A percentile compares a stretch with the other conserved stretches of the same genome.
These are phyloP conservation scores for Hansenula lynferdii DNA, from an alignment of 1,139 yeast genomes.

Conservation along the genomic window DNA sequence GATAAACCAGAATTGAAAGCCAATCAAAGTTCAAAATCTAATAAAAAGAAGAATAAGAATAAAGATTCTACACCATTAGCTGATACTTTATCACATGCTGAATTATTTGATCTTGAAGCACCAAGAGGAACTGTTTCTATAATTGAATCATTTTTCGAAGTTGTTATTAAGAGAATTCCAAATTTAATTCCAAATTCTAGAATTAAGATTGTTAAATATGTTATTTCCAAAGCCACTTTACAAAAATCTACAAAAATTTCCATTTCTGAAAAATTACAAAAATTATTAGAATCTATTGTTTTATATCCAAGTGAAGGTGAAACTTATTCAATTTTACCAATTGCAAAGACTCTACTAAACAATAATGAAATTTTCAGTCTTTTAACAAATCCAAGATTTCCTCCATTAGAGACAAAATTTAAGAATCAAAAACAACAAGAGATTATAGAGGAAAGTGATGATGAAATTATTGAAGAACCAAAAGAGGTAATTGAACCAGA, in stretches of 20 bases:
- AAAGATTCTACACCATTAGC: conserved; percentile 48
- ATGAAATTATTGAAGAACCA: conserved; percentile 11
- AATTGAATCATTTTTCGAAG: conserved; percentile 45
- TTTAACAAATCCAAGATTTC: conserved; percentile 74
- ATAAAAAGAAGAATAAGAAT: conserved; percentile 38
- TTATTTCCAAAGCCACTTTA: conserved; percentile 30
- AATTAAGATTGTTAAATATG: conserved; percentile 53
- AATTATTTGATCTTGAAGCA: conserved; percentile 44
- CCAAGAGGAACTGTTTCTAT: conserved; percentile 32
- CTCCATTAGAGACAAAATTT: conserved; percentile 30
- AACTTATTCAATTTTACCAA: conserved; percentile 61
- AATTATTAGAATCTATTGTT: conserved; percentile 47
- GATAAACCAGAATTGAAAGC: conserved; percentile 17
- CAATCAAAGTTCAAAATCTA: conserved; percentile 15
- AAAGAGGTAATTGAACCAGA: conserved; percentile 12
- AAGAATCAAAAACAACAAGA: conserved; percentile 10
- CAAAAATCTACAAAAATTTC: conserved; percentile 21
- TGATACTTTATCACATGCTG: conserved; percentile 68
- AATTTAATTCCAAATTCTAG: conserved; percentile 59
- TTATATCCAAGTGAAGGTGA: conserved; percentile 62
- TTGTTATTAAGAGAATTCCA: conserved; percentile 43
- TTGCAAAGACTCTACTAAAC: conserved; percentile 44
- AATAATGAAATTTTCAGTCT: conserved; percentile 45
- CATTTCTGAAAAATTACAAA: conserved; percentile 27
- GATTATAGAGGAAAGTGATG: conserved; percentile 20